These are phyloP conservation scores for Candida ascalaphidarum DNA, from an alignment of 805 yeast species.

Conservation along the genomic window DNA sequence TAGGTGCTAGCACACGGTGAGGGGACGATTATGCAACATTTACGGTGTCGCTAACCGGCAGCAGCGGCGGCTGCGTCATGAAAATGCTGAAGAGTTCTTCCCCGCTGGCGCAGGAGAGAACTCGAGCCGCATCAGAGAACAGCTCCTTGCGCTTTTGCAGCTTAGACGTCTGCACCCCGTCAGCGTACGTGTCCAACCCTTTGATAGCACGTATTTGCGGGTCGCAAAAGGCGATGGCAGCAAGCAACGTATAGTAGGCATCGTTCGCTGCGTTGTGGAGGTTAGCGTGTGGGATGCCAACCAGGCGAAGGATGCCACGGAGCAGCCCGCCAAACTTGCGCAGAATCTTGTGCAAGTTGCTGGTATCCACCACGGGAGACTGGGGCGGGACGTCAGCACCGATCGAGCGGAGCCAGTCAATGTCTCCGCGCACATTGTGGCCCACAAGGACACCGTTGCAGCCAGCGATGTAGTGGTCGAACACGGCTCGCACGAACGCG, in stretches of 20 bases:
- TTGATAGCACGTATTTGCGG: constrained; percentile 12
- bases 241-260: constrained; percentile 50
- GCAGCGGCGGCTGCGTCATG: no score
- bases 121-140: no score
- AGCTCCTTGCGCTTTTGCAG: no score
- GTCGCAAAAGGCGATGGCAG: constrained; percentile 45
- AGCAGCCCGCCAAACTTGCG: constrained; percentile 31
- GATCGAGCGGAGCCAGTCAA: constrained; percentile 4
- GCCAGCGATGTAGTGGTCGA: constrained; percentile 8
- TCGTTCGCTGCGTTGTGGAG: constrained; percentile 71
- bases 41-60: no score
- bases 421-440: no score
- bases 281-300: constrained; percentile 47
- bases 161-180: no score
- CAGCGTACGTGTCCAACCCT: no score
- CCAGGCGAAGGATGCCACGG: constrained; percentile 35
- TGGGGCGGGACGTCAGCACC: constrained; percentile 4
- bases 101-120: no score
- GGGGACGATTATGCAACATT: no score
- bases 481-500: constrained; percentile 4
- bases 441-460: constrained; percentile 10
- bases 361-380: constrained; percentile 12
- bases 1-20: no score
- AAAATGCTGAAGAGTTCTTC: no score
- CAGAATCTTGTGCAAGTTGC: constrained; percentile 7